Evolutionary conservation across 2,329 filamentous ascomycete species (phyloP).

Genomic region (Aaosphaeria pasadenensis): DNA sequence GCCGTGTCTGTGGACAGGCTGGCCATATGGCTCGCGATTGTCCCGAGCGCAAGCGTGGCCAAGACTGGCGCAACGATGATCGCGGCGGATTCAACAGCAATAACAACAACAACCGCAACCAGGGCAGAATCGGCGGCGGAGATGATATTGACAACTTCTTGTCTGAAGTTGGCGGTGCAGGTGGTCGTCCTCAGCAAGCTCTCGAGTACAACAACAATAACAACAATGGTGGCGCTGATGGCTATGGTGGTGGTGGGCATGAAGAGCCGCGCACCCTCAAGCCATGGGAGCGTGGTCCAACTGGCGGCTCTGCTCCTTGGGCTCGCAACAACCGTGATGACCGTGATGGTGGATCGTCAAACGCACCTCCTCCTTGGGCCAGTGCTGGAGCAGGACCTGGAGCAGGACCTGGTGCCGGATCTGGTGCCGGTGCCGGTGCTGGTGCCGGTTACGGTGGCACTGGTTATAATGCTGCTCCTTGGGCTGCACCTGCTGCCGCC

Average conservation of each 20-base stretch:
- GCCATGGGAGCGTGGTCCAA: constrained; percentile 86
- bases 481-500: constrained; percentile 16
- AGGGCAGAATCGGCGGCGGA: constrained; percentile 65
- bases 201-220: constrained; percentile 55
- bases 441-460: constrained; percentile 23
- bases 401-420: constrained; percentile 40
- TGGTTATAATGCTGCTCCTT: constrained; percentile 23
- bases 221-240: constrained; percentile 40
- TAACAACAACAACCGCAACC: constrained; percentile 48
- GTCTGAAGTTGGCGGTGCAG: constrained; percentile 89
- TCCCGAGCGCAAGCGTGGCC: constrained; percentile 86
- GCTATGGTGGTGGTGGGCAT: constrained; percentile 44
- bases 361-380: constrained; percentile 37
- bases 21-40: constrained; percentile 98
- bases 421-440: constrained; percentile 46
- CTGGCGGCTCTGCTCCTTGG: constrained; percentile 83
- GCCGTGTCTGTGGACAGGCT: constrained; percentile 94
- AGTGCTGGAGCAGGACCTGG: constrained; percentile 33
- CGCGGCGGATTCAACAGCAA: constrained; percentile 32
- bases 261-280: constrained; percentile 60
- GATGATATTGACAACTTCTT: constrained; percentile 99
- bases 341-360: constrained; percentile 46
- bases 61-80: constrained; percentile 84
- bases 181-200: constrained; percentile 65
- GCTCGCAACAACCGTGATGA: constrained; percentile 45